Percentiles rank a stretch among this genome's conserved stretches.
These are phyloP conservation scores for Magnaporthiopsis incrustans DNA, from an alignment of 2,329 filamentous ascomycete genomes.

Conservation along the genomic window DNA sequence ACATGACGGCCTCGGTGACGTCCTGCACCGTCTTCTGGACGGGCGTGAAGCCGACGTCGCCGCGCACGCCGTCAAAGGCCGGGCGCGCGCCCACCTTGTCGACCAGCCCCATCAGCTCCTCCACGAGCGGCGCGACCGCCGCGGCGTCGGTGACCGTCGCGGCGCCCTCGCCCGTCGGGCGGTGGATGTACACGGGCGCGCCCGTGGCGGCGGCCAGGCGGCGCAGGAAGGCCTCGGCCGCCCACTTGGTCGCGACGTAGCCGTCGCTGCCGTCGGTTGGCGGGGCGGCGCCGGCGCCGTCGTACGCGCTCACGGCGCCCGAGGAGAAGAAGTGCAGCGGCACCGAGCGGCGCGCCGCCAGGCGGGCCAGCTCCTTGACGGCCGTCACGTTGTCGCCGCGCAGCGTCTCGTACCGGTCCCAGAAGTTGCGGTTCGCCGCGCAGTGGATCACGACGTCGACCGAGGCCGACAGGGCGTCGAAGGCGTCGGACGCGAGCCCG, in stretches of 20 bases:
- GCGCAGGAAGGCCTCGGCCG: constrained; percentile 20
- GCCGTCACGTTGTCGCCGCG: constrained; percentile 25
- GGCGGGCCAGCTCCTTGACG: constrained; percentile 23
- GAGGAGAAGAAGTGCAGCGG: constrained; percentile 25
- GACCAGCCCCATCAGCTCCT: background rate
- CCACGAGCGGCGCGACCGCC: background rate
- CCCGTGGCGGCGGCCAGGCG: background rate
- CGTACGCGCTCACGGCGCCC: background rate
- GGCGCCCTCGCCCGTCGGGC: background rate
- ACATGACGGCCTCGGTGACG: background rate
- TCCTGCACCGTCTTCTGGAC: background rate
- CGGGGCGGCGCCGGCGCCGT: constrained; percentile 1
- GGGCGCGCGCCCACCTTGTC: background rate
- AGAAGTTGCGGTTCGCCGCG: constrained; percentile 31
- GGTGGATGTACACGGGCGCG: background rate
- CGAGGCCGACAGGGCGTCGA: constrained; percentile 4
- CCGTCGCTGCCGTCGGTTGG: constrained; percentile 14
- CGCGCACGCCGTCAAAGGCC: background rate
- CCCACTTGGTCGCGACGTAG: constrained; percentile 26
- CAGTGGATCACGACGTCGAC: constrained; percentile 35
- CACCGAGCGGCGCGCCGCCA: constrained; percentile 15
- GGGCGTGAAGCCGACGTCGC: background rate
- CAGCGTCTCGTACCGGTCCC: constrained; percentile 28
- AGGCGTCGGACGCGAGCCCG: constrained; percentile 13
- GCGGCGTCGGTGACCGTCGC: background rate